phyloP scores from a whole-genome alignment of 2,329 filamentous ascomycete genomes.

The Amesomyces nigricolor region DNA sequence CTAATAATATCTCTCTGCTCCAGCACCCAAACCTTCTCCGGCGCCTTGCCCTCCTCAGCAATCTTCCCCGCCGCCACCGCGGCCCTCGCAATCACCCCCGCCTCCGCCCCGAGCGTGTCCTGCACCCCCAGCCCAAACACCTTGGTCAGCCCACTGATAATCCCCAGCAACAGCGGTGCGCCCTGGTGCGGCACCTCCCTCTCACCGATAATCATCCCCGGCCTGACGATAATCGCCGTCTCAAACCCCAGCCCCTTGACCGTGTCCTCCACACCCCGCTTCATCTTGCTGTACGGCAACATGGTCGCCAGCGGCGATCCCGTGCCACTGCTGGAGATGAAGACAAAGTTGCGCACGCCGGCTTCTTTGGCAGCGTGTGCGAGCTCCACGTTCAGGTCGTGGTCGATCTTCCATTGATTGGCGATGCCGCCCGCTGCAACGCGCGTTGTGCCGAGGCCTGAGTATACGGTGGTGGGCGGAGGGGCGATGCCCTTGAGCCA shows the following conservation, averaged over 20 bases:
- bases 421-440: slow-evolving; percentile 68
- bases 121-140: slow-evolving; percentile 48
- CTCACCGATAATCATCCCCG: slow-evolving; percentile 69
- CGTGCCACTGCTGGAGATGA: slow-evolving; percentile 59
- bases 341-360: slow-evolving; percentile 69
- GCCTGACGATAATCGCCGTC: slow-evolving; percentile 66
- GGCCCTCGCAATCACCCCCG: slow-evolving; percentile 63
- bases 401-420: slow-evolving; percentile 81
- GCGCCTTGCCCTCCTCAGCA: slow-evolving; percentile 54
- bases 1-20: slow-evolving; percentile 58
- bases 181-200: slow-evolving; percentile 55
- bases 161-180: slow-evolving; percentile 51
- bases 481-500: slow-evolving; percentile 52
- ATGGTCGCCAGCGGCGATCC: slow-evolving; percentile 33
- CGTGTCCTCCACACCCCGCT: slow-evolving; percentile 77
- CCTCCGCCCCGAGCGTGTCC: slow-evolving; percentile 68
- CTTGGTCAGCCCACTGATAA: slow-evolving; percentile 52
- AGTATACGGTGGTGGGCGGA: slow-evolving; percentile 62
- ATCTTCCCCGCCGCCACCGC: slow-evolving; percentile 56
- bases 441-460: slow-evolving; percentile 73
- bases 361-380: slow-evolving; percentile 68
- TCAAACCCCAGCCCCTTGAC: slow-evolving; percentile 70
- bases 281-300: slow-evolving; percentile 62
- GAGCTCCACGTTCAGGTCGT: slow-evolving; percentile 76
- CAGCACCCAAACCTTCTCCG: slow-evolving; percentile 56